These are phyloP conservation scores for Vigna unguiculata DNA, from an alignment of 306 rosid genomes.

Conservation along the genomic window DNA sequence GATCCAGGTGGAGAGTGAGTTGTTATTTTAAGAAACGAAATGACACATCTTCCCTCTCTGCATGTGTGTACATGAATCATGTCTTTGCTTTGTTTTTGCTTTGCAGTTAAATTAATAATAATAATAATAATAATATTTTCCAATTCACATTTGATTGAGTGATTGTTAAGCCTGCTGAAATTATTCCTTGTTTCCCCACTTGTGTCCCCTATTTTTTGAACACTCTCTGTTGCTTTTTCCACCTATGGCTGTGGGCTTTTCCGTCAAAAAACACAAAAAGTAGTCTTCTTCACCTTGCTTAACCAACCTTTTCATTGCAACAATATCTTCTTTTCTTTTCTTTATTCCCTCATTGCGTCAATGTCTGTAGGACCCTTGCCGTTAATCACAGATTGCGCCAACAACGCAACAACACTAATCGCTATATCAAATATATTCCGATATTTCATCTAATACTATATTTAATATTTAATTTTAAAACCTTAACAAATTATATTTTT, in stretches of 20 bases:
- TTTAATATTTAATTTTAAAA: too few relatives aligned
- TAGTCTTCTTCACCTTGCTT: conserved; percentile 28
- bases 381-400: conserved; percentile 40
- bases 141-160: conserved; percentile 40
- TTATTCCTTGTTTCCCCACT: conserved; percentile 41
- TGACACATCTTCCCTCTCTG: neutral
- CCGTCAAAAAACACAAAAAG: neutral
- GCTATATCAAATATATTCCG: too few relatives aligned
- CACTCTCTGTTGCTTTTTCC: conserved; percentile 42
- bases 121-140: conserved; percentile 17
- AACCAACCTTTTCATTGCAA: conserved; percentile 30
- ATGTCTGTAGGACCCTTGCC: conserved; percentile 39
- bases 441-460: too few relatives aligned
- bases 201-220: conserved; percentile 43
- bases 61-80: conserved; percentile 28
- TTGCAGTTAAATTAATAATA: neutral
- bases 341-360: conserved; percentile 37
- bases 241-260: conserved; percentile 27
- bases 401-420: too few relatives aligned
- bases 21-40: conserved; percentile 24
- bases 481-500: conserved; percentile 25
- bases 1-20: conserved; percentile 23
- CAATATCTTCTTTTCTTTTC: conserved; percentile 36
- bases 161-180: conserved; percentile 42
- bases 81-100: neutral